These are phyloP conservation scores for Fusarium sp. DNA, from an alignment of 2,329 filamentous ascomycete species.

Conservation along the genomic window DNA sequence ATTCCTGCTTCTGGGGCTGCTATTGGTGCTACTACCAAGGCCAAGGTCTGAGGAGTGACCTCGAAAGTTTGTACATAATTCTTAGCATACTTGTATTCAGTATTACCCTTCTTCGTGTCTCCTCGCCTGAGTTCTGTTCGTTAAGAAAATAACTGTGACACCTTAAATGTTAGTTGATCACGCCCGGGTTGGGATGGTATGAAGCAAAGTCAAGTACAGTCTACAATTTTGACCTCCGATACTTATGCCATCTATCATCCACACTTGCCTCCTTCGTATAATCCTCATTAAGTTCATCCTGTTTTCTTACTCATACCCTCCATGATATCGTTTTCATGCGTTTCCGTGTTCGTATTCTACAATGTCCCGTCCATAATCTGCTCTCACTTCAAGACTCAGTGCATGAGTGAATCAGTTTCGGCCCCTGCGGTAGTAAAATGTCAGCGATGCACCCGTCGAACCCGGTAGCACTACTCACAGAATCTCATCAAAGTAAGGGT, in stretches of 20 bases:
- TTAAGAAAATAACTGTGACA: accelerated
- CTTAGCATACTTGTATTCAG: background rate
- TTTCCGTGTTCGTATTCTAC: background rate
- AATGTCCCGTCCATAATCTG: background rate
- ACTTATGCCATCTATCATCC: background rate
- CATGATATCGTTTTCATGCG: background rate
- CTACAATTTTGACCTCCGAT: background rate
- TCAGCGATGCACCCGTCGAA: accelerated
- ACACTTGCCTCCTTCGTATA: background rate
- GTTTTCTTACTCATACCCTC: background rate
- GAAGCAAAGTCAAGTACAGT: background rate
- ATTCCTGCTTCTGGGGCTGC: slow-evolving; percentile 46
- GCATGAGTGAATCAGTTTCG: background rate
- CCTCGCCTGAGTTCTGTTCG: accelerated
- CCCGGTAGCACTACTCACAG: background rate
- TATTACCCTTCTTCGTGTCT: background rate
- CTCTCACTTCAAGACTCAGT: background rate
- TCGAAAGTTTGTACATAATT: background rate
- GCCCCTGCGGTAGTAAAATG: background rate
- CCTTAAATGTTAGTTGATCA: background rate
- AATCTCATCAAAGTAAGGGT: slow-evolving; percentile 76
- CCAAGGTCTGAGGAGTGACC: background rate
- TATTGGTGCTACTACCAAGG: slow-evolving; percentile 37
- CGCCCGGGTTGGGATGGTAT: accelerated
- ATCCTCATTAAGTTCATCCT: background rate